Base-by-base conservation (phyloP, 441 rosid genomes). In the Gossypium trilobum region DNA sequence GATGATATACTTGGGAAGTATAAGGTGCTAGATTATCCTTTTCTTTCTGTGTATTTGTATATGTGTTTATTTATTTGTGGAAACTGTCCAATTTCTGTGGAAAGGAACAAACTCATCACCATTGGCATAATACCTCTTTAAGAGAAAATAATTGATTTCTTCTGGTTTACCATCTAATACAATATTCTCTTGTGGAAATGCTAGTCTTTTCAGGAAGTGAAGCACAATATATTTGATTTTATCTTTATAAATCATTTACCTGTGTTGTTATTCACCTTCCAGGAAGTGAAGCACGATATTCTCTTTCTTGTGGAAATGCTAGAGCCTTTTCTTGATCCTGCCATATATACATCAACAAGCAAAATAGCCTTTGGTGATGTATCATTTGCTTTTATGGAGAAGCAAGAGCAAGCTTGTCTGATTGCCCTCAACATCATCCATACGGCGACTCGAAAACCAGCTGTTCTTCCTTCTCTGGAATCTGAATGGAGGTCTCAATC, bases 251-350 rank as follows among this genome's bases (percentile, higher is more conserved):
- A 27, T 68, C 59, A 9, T 51, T 57, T 74, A 74, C 66, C 48
- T 78, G 59, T 61, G 19, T 74, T 65, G 1, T 70, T 17, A 14
- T 62, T 52, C 68, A 68, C 71, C 16, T 81, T 82, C 74, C 88
- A 91, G 97, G 93, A 87, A 79, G 93, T 85, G 59, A 88, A 91
- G 86, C 92, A 86, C 78, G 85, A 79, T 79, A 89, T 91, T 85
- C 91, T 91, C 54, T 91, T 91, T 78, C 91, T 91, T 65, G 74
- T 91, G 76, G 97, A 91, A 84, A 87, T 91, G 91, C 83, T 91
- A 74, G 97, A 89, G 81, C 92, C 92, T 79, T 89, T 88, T 77
- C 88, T 91, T 66, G 95, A 88, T 82, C 91, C 91, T 75, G 91
- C 86, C 67, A 84, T 91, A 60, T 73, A 75, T 71, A 77, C 86